Evolutionary conservation across 2,329 filamentous ascomycete genomes (phyloP), one percentile per base, ranked within the genome.

Genomic region (Talaromyces amestolkiae): DNA sequence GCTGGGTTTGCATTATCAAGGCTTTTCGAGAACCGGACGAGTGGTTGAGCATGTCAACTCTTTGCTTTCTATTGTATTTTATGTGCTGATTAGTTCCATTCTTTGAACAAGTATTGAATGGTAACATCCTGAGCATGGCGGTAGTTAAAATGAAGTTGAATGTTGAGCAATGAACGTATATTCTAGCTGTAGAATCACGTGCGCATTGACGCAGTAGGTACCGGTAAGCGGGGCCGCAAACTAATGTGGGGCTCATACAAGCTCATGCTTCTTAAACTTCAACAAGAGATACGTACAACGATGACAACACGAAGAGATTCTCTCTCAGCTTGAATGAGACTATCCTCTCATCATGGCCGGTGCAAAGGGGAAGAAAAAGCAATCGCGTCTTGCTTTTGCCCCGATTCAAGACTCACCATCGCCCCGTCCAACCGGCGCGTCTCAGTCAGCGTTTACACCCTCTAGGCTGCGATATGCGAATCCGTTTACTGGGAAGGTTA

Each of bases 341-440:
- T 37, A 7, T 17, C 9, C 1, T 19, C 33, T 33, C 24, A 54
- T 10, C 15, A 67, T 67, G 66, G 51, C 59, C n/a, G 63, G 66
- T 45, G 51, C 54, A 56, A 66, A 63, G 24, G 60, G 53, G 9
- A 66, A 63, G 53, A 66, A 54, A 39, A 66, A 59, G 24, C 80
- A 82, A 70, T 78, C 79, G 60, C 78, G 77, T 58, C 75, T 82
- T 45, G 69, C 77, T n/a, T 81, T 82, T 68, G 74, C 77, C 11
- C 71, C 80, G 24, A 63, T 76, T 15, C 66, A 73, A 37, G 59
- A 47, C 17, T n/a, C 7, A 15, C 72, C 76, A 7, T 69, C 71
- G 7, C 71, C 67, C 19, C 69, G 54, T 56, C 68, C 70, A 17
- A 56, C 65, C 17, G 70, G 68, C 10, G 68, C 68, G 17, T 68